Conservation (phyloP, 2,329 filamentous ascomycete genomes). For the Beauveria scarabaeidicola region DNA sequence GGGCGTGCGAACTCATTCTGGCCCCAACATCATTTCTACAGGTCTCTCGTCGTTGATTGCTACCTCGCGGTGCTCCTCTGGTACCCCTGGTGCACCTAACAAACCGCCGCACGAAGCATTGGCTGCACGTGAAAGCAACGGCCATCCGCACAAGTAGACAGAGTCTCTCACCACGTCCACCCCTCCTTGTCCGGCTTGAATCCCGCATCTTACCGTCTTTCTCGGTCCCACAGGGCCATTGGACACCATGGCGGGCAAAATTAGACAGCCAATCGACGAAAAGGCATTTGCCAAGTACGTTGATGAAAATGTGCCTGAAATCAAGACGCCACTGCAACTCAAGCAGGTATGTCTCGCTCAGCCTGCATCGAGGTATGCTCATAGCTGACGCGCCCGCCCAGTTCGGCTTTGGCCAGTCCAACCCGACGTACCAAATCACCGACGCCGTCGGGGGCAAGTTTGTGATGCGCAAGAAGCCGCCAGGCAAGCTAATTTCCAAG, state of each 20-base stretch:
- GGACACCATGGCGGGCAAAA: slow-evolving; percentile 64
- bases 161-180: not conserved
- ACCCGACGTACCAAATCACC: slow-evolving; percentile 90
- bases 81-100: not conserved
- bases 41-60: not conserved
- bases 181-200: not conserved
- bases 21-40: not conserved
- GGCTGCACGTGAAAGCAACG: not conserved
- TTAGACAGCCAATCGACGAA: slow-evolving; percentile 86
- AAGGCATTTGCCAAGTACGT: slow-evolving; percentile 73
- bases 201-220: not conserved
- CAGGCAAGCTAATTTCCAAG: slow-evolving; percentile 85
- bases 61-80: not conserved
- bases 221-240: not conserved
- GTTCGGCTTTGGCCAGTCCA: slow-evolving; percentile 97
- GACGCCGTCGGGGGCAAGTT: slow-evolving; percentile 60
- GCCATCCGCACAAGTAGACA: not conserved
- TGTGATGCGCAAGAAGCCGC: slow-evolving; percentile 95
- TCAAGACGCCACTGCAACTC: slow-evolving; percentile 73
- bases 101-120: not conserved
- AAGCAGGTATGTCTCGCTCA: slow-evolving; percentile 59
- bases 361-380: not conserved
- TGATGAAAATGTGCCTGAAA: slow-evolving; percentile 66
- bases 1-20: not conserved
- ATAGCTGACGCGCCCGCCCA: slow-evolving; percentile 29